These are phyloP conservation scores for Vigna hirtella DNA, from an alignment of 306 rosid genomes.

Conservation along the genomic window DNA sequence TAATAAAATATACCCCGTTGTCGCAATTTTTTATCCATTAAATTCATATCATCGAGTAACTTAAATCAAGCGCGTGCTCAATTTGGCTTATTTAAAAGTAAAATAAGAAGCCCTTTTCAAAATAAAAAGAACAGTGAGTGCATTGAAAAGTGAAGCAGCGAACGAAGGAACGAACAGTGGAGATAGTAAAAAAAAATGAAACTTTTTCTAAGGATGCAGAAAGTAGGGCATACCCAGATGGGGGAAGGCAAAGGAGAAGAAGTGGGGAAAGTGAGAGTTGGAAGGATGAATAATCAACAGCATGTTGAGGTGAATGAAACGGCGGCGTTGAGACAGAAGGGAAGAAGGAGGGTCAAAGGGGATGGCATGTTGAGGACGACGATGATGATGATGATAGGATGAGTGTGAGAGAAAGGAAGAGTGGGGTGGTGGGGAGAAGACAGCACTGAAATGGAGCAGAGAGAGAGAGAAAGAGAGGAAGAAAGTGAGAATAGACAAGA, in stretches of 20 bases:
- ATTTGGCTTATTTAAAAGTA: neutral
- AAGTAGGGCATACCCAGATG: neutral
- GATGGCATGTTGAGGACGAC: neutral
- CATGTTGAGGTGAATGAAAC: conserved; percentile 33
- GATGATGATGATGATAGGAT: neutral
- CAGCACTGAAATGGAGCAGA: conserved; percentile 39
- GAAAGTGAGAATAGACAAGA: conserved; percentile 46
- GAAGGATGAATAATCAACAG: neutral
- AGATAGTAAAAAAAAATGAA: neutral
- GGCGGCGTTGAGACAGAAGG: neutral
- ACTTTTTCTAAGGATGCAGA: neutral
- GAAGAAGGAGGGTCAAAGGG: neutral
- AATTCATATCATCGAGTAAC: neutral
- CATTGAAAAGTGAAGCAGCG: neutral
- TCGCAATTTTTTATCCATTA: neutral
- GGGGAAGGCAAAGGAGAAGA: neutral
- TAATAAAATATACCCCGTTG: neutral
- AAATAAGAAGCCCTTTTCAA: neutral
- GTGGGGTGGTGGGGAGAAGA: conserved; percentile 7
- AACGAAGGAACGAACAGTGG: neutral
- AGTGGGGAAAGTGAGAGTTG: neutral
- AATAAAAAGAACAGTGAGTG: neutral
- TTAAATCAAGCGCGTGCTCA: neutral
- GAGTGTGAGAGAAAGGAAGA: neutral
- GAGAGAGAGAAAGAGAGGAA: conserved; percentile 28